These are phyloP conservation scores for Diaporthe vexans DNA, from an alignment of 2,329 filamentous ascomycete genomes.

Conservation along the genomic window DNA sequence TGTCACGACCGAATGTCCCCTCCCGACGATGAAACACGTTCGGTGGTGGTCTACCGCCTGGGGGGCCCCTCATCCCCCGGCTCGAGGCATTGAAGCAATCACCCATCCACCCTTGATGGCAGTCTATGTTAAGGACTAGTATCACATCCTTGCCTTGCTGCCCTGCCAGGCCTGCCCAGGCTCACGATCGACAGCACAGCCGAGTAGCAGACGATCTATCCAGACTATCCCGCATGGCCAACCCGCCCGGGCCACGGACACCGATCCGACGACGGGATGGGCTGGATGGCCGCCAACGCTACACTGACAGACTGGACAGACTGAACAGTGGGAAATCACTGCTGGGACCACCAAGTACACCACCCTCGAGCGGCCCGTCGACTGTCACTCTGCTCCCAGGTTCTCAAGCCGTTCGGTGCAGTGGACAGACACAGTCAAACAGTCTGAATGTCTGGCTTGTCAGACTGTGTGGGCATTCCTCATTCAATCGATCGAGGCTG, in stretches of 20 bases:
- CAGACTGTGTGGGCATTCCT: neutral
- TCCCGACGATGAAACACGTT: slow-evolving; percentile 28
- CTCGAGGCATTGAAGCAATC: slow-evolving; percentile 23
- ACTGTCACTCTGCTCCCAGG: slow-evolving; percentile 13
- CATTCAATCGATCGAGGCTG: neutral
- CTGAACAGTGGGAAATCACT: neutral
- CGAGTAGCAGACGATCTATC: slow-evolving; percentile 28
- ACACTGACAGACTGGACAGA: neutral
- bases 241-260: slow-evolving; percentile 21
- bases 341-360: slow-evolving; percentile 8
- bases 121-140: neutral
- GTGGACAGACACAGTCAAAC: neutral
- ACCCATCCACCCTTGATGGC: slow-evolving; percentile 17
- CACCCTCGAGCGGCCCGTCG: slow-evolving; percentile 22
- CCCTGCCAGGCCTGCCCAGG: slow-evolving; percentile 26
- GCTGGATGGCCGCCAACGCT: slow-evolving; percentile 2
- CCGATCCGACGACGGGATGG: slow-evolving; percentile 11
- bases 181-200: slow-evolving; percentile 33
- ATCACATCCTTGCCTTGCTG: slow-evolving; percentile 21
- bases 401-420: too few species aligned
- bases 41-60: neutral
- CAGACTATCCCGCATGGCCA: slow-evolving; percentile 21
- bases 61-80: neutral
- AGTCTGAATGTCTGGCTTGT: too few species aligned
- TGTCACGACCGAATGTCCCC: slow-evolving; percentile 14